phyloP scores from a whole-genome alignment of 306 rosid species.

The Ziziphus jujuba region DNA sequence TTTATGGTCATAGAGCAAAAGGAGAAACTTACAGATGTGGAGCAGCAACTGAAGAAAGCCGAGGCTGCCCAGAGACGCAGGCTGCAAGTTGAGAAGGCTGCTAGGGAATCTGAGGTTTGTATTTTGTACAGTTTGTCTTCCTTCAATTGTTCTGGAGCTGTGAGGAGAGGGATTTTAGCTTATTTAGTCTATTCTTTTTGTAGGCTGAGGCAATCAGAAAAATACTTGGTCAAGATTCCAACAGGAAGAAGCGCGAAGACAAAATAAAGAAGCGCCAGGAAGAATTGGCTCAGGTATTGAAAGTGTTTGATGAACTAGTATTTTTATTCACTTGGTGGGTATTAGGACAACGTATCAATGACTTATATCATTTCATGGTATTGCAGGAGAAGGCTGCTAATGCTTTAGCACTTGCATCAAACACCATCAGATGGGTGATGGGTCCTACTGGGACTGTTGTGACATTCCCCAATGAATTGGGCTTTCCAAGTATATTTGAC shows the following conservation, averaged over 20 bases:
- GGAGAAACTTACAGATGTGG: conserved; percentile 77
- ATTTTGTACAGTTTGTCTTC: conserved; percentile 28
- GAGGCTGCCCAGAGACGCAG: conserved; percentile 94
- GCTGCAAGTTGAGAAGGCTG: conserved; percentile 92
- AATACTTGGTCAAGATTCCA: conserved; percentile 97
- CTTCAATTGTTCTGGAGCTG: conserved; percentile 10
- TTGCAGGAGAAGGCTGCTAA: conserved; percentile 85
- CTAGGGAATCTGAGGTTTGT: conserved; percentile 84
- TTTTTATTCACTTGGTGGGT: not conserved
- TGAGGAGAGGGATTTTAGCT: not conserved
- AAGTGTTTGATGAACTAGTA: not conserved
- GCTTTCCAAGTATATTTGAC: conserved; percentile 66
- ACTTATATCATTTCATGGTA: not conserved
- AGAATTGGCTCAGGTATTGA: conserved; percentile 80
- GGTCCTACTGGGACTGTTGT: conserved; percentile 71
- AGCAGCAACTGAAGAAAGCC: conserved; percentile 86
- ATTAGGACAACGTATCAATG: not conserved
- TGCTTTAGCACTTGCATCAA: conserved; percentile 57
- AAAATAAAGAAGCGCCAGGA: conserved; percentile 88
- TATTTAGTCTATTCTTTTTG: conserved; percentile 26
- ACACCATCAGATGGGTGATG: conserved; percentile 67
- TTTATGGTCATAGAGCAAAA: conserved; percentile 69
- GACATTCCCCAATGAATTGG: conserved; percentile 82
- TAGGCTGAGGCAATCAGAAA: conserved; percentile 94
- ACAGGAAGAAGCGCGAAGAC: conserved; percentile 86